Evolutionary conservation across 2,329 filamentous ascomycete genomes (phyloP), one percentile per base, ranked within the genome.

Genomic region (Corinectria fuckeliana): DNA sequence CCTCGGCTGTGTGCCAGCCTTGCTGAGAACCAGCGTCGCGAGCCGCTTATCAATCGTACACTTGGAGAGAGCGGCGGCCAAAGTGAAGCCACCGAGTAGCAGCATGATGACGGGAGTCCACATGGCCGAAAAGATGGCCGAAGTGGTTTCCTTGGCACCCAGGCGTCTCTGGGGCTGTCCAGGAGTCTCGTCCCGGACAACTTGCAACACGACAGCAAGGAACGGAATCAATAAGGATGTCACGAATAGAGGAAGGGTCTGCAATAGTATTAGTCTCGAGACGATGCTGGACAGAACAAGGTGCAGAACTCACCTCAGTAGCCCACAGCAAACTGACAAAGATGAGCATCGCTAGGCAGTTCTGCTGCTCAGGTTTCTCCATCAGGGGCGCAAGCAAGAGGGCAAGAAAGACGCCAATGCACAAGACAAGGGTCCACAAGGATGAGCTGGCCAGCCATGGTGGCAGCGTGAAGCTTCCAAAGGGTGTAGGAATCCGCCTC

Each of bases 51-150:
- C 95, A 71, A 99, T 98, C 68, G 93, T 95, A 77, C 96, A 97
- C 76, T 99, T 99, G 48, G 93, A 97, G 55, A 99, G 79, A 0
- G 95, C 96, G 0, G 95, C 95, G 9, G 95, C 95, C 53, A 99
- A 89, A 2, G 95, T 97, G 72, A 99, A 99, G 28, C 95, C 95
- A 67, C 95, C 95, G 0, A 99, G 87, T 20, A 99, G 82, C 14
- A 99, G 86, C 95, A 99, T 98, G 68, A 99, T 99, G 55, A 99
- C 95, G 0, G 95, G 94, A 3, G 94, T 97, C 95, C 95, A 99
- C 95, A 99, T 99, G 23, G 95, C 90, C 4, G 92, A 84, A 70
- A 99, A 98, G 58, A 97, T 90, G 70, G 91, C 94, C 25, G 85
- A 82, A 0, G 94, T 92, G 0, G 95, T 93, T 41, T 87, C 84